A percentile compares a stretch with the other conserved stretches of the same genome.
These are phyloP conservation scores for Saccharomycopsis sp. DNA, from an alignment of 805 yeast genomes.

Conservation along the genomic window DNA sequence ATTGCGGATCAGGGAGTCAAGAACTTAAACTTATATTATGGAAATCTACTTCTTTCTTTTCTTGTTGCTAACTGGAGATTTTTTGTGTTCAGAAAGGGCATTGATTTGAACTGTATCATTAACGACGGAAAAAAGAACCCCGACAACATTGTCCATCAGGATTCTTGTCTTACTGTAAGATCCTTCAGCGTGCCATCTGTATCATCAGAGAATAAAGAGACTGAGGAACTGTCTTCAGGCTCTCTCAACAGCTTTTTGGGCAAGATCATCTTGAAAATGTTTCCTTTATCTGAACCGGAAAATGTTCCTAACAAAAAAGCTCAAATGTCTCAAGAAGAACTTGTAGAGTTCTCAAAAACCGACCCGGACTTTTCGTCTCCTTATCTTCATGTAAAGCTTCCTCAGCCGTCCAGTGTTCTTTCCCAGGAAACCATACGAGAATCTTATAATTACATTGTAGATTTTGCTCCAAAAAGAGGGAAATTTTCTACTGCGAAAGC, in stretches of 20 bases:
- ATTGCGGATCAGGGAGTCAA: slow-evolving; percentile 70
- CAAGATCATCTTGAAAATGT: slow-evolving; percentile 44
- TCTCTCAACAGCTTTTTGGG: slow-evolving; percentile 16
- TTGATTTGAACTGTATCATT: slow-evolving; percentile 34
- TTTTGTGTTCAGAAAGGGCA: slow-evolving; percentile 76
- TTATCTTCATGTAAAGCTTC: slow-evolving; percentile 32
- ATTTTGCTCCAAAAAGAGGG: slow-evolving; percentile 66
- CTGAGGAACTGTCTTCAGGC: background rate
- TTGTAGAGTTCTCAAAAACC: slow-evolving; percentile 23
- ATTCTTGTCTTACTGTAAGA: slow-evolving; percentile 33
- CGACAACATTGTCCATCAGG: slow-evolving; percentile 26
- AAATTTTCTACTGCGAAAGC: slow-evolving; percentile 67
- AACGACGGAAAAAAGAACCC: slow-evolving; percentile 24
- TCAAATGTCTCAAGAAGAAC: slow-evolving; percentile 5
- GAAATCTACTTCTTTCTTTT: slow-evolving; percentile 43
- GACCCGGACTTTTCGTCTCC: slow-evolving; percentile 33
- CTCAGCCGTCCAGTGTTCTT: slow-evolving; percentile 16
- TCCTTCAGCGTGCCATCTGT: slow-evolving; percentile 30
- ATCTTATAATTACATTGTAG: slow-evolving; percentile 49
- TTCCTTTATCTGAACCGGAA: slow-evolving; percentile 43
- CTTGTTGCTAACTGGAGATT: slow-evolving; percentile 77
- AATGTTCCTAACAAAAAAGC: slow-evolving; percentile 32
- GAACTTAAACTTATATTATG: slow-evolving; percentile 47
- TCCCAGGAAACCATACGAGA: background rate
- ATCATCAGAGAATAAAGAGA: background rate